Base-by-base conservation (phyloP, 2,329 filamentous ascomycete species). In the Fusarium citri region DNA sequence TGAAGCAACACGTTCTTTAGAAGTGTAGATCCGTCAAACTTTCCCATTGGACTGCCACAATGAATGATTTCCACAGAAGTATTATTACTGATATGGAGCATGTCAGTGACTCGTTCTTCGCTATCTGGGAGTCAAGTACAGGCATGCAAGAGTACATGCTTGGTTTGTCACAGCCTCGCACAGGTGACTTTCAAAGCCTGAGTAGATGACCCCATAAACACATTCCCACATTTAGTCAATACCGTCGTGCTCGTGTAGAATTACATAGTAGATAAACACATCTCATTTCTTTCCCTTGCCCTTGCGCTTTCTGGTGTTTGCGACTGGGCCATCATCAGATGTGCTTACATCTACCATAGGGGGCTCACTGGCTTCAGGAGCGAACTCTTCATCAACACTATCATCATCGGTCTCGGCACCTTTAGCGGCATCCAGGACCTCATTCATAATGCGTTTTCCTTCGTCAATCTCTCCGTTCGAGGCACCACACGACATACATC, bases 401-500 rank as follows among this genome's bases (percentile, higher is more conserved):
- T 74, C 71, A 15, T 47, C 54, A 20, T 66, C 68, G 7, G 53
- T 63, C 7, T 45, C 66, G n/a, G 54, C 64, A 20, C 70, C 66
- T 34, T 68, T 69, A 9, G 66, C 66, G 25, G 77, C 72, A 25
- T 68, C 78, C 3, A 89, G 78, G 2, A 94, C 88, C 74, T 92
- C 89, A 45, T 88, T 87, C 49, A 95, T 84, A 54, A 95, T 91
- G 76, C 91, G 89, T 71, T 89, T 88, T 11, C 89, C 88, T 78
- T 95, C 92, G 66, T 91, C 92, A 73, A 94, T 88, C 74, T 92
- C 88, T 1, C 95, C 95, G 77, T 99, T 99, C 82, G 87, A 86
- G 3, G 89, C 85, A 12, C 91, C 90, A 76, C 96, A 99, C n/a
- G 88, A 88, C 78, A 93, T 92, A 79, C 96, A 99, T 64, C 91